Evolutionary conservation across 2,329 filamentous ascomycete genomes (phyloP), one percentile per base, ranked within the genome.

Genomic region (Trichoderma harzianum): DNA sequence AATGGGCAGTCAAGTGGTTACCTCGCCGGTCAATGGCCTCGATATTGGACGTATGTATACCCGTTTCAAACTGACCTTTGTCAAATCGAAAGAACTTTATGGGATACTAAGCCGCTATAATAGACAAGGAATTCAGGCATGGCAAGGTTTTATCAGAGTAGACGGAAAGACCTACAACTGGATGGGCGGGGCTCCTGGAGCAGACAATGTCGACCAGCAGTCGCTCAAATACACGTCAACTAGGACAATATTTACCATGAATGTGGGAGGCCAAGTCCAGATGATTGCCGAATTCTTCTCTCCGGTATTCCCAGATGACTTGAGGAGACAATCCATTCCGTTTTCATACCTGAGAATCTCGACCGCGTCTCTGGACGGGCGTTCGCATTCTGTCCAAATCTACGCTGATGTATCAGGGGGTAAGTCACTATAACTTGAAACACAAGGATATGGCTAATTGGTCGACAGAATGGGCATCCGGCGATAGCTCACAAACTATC

Each of bases 201-300:
- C 83, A 0, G 79, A 83, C 6, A 79, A 83, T 5, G 90, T 87
- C 8, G 86, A 87, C 24, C 92, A 94, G 78, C 87, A 85, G 2
- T 83, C 87, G 0, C 90, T 89, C 77, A 86, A 89, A 71, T 94
- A 93, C 78, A 93, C 92, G 0, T 91, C 92, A 0, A 94, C 92
- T 5, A 87, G 85, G 77, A 93, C 90, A 76, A 88, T 88, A 28
- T 94, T 94, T 78, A 89, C 86, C 10, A 89, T 93, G 82, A 84
- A 89, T 74, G 89, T 91, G 16, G 89, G 79, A 47, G 85, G 85
- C 32, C 86, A 87, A 72, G 84, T 94, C 8, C 82, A 86, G 70
- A 83, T 95, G 84, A 92, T 86, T 21, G 86, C 91, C 68, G 92
- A 88, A 0, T 95, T 94, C 77, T 79, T 93, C 61, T 93, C 91